A percentile compares a stretch with the other conserved stretches of the same genome.
Conservation (phyloP, 352 stramenopile species). For the Globisporangium ultimum region DNA sequence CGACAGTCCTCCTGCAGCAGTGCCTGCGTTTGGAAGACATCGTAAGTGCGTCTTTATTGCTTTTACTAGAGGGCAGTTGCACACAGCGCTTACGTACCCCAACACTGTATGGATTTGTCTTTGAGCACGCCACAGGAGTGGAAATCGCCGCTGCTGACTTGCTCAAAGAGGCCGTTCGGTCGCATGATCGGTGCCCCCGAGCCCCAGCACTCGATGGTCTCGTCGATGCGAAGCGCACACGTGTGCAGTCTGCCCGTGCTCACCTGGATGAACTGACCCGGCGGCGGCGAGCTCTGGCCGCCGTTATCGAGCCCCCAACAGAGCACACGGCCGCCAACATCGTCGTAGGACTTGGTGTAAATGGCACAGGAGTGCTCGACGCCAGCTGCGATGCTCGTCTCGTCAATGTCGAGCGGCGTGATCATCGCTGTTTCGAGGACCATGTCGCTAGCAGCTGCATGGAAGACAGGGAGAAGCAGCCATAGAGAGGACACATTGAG, state of each 20-base stretch:
- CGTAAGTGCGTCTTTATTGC: too few species aligned
- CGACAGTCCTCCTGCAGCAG: slow-evolving; percentile 28
- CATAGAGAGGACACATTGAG: not conserved
- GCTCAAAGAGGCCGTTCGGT: slow-evolving; percentile 68
- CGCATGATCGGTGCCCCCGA: slow-evolving; percentile 38
- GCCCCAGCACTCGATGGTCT: slow-evolving; percentile 81
- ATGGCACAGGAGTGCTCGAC: slow-evolving; percentile 84
- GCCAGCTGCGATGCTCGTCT: slow-evolving; percentile 69
- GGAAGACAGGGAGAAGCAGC: slow-evolving; percentile 6
- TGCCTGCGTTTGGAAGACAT: slow-evolving; percentile 23
- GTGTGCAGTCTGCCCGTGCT: slow-evolving; percentile 69
- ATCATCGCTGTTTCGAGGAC: slow-evolving; percentile 14
- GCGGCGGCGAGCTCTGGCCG: slow-evolving; percentile 48
- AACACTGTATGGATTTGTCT: slow-evolving; percentile 73
- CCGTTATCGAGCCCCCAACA: slow-evolving; percentile 73
- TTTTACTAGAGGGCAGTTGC: not conserved
- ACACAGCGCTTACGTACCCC: slow-evolving; percentile 30
- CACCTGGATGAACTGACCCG: slow-evolving; percentile 75
- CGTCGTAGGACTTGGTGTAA: slow-evolving; percentile 50
- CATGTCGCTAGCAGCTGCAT: not conserved
- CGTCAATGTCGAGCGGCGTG: slow-evolving; percentile 68
- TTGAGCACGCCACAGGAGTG: slow-evolving; percentile 81
- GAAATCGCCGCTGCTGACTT: slow-evolving; percentile 78
- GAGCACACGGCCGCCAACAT: slow-evolving; percentile 70
- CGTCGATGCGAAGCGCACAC: slow-evolving; percentile 71